Evolutionary conservation across 2,329 filamentous ascomycete species (phyloP).

Genomic region (Arthrobotrys pseudoclavata): DNA sequence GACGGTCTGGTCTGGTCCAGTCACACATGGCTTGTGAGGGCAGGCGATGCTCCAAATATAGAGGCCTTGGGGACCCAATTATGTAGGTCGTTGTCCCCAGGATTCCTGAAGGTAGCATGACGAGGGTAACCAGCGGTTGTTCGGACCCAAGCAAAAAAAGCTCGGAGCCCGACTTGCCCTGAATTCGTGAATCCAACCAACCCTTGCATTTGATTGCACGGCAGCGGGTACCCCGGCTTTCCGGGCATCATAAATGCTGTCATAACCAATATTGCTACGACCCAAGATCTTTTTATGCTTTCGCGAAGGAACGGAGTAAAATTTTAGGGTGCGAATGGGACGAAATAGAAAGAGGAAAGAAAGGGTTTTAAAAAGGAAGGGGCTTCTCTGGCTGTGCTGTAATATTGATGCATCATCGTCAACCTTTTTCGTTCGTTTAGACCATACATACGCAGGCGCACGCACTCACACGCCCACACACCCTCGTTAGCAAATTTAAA

Average conservation of each 20-base stretch:
- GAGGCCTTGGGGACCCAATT: conserved; percentile 18
- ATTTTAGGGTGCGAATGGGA: background rate
- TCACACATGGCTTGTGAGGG: conserved; percentile 33
- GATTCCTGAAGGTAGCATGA: conserved; percentile 48
- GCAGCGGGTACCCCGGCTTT: conserved; percentile 23
- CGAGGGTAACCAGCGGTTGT: conserved; percentile 24
- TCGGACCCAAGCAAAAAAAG: conserved; percentile 6
- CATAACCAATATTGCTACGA: conserved; percentile 49
- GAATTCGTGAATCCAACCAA: conserved; percentile 16
- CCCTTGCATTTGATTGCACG: conserved; percentile 29
- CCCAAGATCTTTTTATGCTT: conserved; percentile 31
- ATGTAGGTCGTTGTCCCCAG: background rate
- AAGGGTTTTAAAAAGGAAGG: background rate
- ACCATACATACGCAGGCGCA: background rate
- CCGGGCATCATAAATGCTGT: conserved; percentile 31
- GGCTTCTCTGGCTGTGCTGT: background rate
- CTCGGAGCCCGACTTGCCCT: conserved; percentile 27
- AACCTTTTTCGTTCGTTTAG: conserved; percentile 13
- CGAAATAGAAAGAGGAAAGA: background rate
- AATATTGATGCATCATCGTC: background rate
- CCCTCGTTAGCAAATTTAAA: conserved; percentile 34
- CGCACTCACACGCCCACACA: background rate
- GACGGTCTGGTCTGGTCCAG: background rate
- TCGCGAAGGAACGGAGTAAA: conserved; percentile 7
- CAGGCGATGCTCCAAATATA: conserved; percentile 56